Conservation (phyloP, 805 yeast genomes). For the Zygoascus biomembranicola region DNA sequence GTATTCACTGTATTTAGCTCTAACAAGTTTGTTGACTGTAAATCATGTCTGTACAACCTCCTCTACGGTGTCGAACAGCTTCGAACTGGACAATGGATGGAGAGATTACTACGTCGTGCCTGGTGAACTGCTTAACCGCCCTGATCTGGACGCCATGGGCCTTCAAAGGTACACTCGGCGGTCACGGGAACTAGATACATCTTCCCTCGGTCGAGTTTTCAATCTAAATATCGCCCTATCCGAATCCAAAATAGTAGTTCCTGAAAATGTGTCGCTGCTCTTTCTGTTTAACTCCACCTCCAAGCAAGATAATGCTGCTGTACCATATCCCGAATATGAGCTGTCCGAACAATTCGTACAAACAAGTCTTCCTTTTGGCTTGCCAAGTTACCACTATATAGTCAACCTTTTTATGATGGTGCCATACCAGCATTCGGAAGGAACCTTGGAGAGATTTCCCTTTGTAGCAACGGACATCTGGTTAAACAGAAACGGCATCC, state of each 20-base stretch:
- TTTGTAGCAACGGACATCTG: conserved; percentile 5
- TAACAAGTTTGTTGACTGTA: no score
- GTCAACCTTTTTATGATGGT: conserved; percentile 12
- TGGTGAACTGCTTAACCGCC: conserved; percentile 7
- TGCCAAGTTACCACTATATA: conserved; percentile 14
- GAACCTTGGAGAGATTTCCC: not conserved
- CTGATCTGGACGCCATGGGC: conserved; percentile 9
- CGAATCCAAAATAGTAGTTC: conserved; percentile 5
- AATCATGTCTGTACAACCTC: no score
- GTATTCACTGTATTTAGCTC: not conserved
- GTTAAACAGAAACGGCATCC: conserved; percentile 7
- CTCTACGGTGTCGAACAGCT: not conserved
- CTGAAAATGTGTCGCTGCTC: conserved; percentile 12
- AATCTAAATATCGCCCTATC: conserved; percentile 1
- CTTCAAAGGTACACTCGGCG: conserved; percentile 2
- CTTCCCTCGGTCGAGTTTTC: conserved; percentile 4
- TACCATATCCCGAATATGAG: no score
- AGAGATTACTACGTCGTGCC: conserved; percentile 8
- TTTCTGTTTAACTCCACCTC: conserved; percentile 14
- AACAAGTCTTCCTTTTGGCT: conserved; percentile 14
- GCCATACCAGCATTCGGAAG: not conserved
- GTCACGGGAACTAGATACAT: conserved; percentile 1
- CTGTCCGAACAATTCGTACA: conserved; percentile 10
- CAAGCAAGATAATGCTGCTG: not conserved
- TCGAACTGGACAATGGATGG: conserved; percentile 4